Base-by-base conservation (phyloP, 2,329 filamentous ascomycete species). In the Claviceps paspali region DNA sequence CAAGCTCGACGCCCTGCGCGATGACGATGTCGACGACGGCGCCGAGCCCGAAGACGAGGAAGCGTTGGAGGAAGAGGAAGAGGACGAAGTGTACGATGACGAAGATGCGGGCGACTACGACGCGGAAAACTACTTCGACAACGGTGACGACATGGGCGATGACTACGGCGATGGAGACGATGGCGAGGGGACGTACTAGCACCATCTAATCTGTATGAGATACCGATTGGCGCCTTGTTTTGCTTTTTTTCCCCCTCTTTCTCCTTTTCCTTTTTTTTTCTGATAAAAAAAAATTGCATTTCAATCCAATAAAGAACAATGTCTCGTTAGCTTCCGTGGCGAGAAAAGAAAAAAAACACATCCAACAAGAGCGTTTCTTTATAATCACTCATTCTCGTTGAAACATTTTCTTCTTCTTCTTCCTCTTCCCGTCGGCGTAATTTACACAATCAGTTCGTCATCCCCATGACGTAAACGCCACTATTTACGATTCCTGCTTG, bases 91-190 rank as follows among this genome's bases (percentile, higher is more conserved):
- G 18, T 69, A 67, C 42, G 68, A 76, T 33, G 72, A 76, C 38
- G 69, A 74, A 40, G 68, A 71, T 34, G 72, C 67, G 2, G 71
- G 72, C 6, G 72, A 76, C 42, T 76, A 76, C 49, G 67, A 76
- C 31, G 72, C 72, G 2, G 72, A 76, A 47, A 62, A 63, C 8
- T 75, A 75, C 55, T 76, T 76, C 49, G 71, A 75, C 41, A 68
- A 64, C 18, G 69, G 68, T 10, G 68, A 70, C 42, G 68, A 73
- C 18, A 64, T 69, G 36, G 63, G 65, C 26, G 64, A 67, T 17
- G 68, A 69, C 33, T 64, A 64, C 33, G 67, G 61, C 3, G 65
- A 65, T 8, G 65, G 64, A 6, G 70, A 69, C 18, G 71, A 69
- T 24, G 68, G 59, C 29, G 62, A 63, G 44, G 57, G 55, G 6